Percentiles rank a stretch among this genome's conserved stretches.
phyloP scores from a whole-genome alignment of 768 basidiomycete species.

The Podaxis sp. region DNA sequence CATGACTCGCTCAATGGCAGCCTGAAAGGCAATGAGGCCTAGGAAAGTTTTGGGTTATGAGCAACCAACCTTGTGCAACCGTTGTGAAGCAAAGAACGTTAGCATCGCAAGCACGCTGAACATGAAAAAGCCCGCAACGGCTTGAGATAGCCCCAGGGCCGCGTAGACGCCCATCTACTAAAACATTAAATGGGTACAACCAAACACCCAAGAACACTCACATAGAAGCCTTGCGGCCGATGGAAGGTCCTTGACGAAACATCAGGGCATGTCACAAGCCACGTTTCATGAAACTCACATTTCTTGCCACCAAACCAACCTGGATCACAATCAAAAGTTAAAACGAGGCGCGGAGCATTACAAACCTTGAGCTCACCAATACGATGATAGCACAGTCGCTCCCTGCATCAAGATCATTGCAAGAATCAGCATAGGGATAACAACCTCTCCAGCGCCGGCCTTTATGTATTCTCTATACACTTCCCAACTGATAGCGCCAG shows the following conservation, averaged over 20 bases:
- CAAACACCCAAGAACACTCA: constrained; percentile 27
- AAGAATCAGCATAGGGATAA: constrained; percentile 62
- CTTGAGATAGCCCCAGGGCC: constrained; percentile 64
- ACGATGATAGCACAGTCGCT: constrained; percentile 64
- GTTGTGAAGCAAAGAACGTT: constrained; percentile 74
- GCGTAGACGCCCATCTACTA: constrained; percentile 80
- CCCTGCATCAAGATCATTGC: constrained; percentile 66
- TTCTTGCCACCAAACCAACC: constrained; percentile 88
- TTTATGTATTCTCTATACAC: constrained; percentile 61
- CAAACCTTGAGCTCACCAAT: constrained; percentile 47
- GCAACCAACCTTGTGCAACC: constrained; percentile 49
- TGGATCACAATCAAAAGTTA: constrained; percentile 16
- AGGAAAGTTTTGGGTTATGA: background rate
- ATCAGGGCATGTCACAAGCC: constrained; percentile 9
- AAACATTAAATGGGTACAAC: background rate
- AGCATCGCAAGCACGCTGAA: constrained; percentile 61
- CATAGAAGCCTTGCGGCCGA: constrained; percentile 65
- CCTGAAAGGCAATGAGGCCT: constrained; percentile 27
- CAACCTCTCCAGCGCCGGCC: constrained; percentile 62
- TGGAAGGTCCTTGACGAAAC: constrained; percentile 43
- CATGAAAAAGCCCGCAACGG: constrained; percentile 63
- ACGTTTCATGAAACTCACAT: constrained; percentile 27
- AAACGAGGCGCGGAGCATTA: background rate
- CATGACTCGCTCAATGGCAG: constrained; percentile 66
- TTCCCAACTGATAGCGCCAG: constrained; percentile 56